These are phyloP conservation scores for Penicillium subrubescens DNA, from an alignment of 495 filamentous ascomycete species.

Conservation along the genomic window DNA sequence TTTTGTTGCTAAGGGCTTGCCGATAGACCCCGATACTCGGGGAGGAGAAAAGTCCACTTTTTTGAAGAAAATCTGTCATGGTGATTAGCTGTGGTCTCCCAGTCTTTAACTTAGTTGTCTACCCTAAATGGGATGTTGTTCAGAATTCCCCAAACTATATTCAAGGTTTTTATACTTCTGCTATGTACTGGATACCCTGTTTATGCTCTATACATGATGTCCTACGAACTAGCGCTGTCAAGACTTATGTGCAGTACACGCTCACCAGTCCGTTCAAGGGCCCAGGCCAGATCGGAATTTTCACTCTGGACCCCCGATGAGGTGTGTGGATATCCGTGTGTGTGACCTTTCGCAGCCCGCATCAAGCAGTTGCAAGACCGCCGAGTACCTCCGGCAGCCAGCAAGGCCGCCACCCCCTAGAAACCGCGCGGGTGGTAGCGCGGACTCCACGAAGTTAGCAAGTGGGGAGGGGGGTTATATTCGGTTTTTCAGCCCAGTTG, in stretches of 20 bases:
- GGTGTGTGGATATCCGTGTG: not conserved
- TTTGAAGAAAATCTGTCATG: not conserved
- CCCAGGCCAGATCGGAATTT: slow-evolving; percentile 15
- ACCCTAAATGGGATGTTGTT: not conserved
- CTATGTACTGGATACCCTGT: not conserved
- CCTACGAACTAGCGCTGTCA: not conserved
- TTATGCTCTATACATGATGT: not conserved
- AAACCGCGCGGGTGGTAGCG: slow-evolving; percentile 38
- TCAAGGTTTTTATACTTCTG: not conserved
- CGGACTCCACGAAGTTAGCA: slow-evolving; percentile 24
- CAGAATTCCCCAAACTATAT: not conserved
- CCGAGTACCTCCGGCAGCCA: slow-evolving; percentile 3
- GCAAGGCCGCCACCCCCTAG: slow-evolving; percentile 43
- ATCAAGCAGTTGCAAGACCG: not conserved
- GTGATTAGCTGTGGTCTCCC: not conserved
- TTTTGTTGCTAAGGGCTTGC: slow-evolving; percentile 15
- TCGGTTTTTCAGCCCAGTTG: slow-evolving; percentile 11
- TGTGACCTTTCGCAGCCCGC: slow-evolving; percentile 6
- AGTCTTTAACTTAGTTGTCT: not conserved
- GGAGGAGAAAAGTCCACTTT: slow-evolving; percentile 1
- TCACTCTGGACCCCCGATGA: slow-evolving; percentile 12
- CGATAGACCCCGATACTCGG: slow-evolving; percentile 2
- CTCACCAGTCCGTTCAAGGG: not conserved
- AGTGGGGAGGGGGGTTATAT: slow-evolving; percentile 14
- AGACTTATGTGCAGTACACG: not conserved